These are phyloP conservation scores for Biscutella auriculata DNA, from an alignment of 441 rosid genomes.

Conservation along the genomic window DNA sequence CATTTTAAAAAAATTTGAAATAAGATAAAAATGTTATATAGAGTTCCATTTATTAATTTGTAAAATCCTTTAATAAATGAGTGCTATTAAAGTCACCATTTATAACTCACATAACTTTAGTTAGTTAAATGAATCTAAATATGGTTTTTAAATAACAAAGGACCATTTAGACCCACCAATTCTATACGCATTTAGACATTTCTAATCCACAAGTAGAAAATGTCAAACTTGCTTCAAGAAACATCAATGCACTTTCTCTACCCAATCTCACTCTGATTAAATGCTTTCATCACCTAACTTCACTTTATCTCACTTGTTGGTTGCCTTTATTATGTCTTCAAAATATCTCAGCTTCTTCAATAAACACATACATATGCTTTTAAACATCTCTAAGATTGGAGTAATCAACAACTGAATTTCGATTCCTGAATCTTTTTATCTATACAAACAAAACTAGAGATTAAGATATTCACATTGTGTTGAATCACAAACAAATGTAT, in stretches of 20 bases:
- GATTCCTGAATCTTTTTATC: background rate
- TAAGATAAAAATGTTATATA: too few species aligned
- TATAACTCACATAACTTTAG: too few species aligned
- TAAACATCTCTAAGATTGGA: background rate
- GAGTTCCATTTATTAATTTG: too few species aligned
- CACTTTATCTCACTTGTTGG: background rate
- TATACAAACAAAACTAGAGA: conserved; percentile 16
- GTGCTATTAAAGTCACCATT: too few species aligned
- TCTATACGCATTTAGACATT: too few species aligned
- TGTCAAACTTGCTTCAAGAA: conserved; percentile 3
- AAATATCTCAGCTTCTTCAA: background rate
- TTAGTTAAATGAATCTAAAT: too few species aligned
- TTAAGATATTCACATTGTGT: conserved; percentile 30
- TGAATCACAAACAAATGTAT: conserved; percentile 22
- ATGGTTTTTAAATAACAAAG: too few species aligned
- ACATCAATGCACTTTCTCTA: conserved; percentile 18
- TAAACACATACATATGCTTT: background rate
- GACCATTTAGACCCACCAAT: too few species aligned
- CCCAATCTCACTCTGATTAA: conserved; percentile 6
- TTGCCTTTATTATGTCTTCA: conserved; percentile 1
- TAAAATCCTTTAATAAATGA: too few species aligned
- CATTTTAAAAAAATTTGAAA: too few species aligned
- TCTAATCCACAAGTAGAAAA: too few species aligned
- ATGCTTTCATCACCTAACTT: conserved; percentile 16
- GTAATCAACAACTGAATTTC: background rate